A percentile compares a stretch with the other conserved stretches of the same genome.
Evolutionary conservation across 805 yeast species (phyloP).

Genomic region (Lipomyces starkeyi): DNA sequence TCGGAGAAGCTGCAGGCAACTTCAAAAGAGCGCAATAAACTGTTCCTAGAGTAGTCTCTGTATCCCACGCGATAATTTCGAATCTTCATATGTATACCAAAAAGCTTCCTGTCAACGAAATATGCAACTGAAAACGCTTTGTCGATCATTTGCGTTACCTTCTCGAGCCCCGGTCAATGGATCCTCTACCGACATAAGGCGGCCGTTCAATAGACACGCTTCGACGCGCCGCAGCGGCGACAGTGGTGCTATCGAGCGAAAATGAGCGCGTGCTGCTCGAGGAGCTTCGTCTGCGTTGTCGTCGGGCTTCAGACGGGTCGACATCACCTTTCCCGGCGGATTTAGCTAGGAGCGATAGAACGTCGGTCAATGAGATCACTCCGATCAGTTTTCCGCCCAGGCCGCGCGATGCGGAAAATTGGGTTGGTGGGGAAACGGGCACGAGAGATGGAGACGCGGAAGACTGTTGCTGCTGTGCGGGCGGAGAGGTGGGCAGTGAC

Average conservation of each 20-base stretch:
- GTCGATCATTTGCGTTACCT: constrained; percentile 1
- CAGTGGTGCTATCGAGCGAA: constrained; percentile 24
- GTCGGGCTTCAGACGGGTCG: constrained; percentile 87
- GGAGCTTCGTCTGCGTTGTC: constrained; percentile 76
- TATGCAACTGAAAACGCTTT: not conserved
- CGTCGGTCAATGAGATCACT: constrained; percentile 90
- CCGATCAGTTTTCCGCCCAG: constrained; percentile 82
- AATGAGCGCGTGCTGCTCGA: constrained; percentile 42
- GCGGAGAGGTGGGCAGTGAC: constrained; percentile 33
- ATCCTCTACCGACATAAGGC: constrained; percentile 20
- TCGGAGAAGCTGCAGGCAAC: not conserved
- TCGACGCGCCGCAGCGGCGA: constrained; percentile 25
- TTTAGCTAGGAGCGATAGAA: constrained; percentile 78
- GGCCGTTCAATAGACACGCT: constrained; percentile 35
- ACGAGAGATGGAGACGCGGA: constrained; percentile 39
- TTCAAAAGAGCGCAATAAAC: not conserved
- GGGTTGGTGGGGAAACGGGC: constrained; percentile 22
- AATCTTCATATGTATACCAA: not conserved
- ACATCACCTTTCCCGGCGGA: constrained; percentile 66
- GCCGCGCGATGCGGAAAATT: constrained; percentile 31
- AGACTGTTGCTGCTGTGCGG: constrained; percentile 17
- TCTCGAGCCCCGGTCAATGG: constrained; percentile 33
- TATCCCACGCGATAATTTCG: not conserved
- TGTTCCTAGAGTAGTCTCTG: not conserved
- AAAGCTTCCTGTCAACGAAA: not conserved